phyloP scores from a whole-genome alignment of 1,284 basidiomycete species.

The Ceratobasidium sp. region DNA sequence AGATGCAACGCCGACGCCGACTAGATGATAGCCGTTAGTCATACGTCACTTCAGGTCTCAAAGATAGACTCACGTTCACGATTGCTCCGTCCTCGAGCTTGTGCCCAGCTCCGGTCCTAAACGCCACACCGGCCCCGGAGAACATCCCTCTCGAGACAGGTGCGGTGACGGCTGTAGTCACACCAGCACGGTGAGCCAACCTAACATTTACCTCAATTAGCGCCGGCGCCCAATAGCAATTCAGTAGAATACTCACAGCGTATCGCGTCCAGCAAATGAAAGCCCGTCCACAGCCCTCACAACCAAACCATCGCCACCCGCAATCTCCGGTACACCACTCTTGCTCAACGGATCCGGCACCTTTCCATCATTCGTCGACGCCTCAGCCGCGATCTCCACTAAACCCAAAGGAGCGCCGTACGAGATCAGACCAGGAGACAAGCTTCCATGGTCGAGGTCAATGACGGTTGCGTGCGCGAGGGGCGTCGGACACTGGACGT shows the following conservation, averaged over 20 bases:
- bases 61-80: slow-evolving; percentile 54
- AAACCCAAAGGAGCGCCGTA: slow-evolving; percentile 41
- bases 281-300: slow-evolving; percentile 76
- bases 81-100: slow-evolving; percentile 70
- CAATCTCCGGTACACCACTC: slow-evolving; percentile 6
- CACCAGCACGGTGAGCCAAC: slow-evolving; percentile 17
- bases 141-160: slow-evolving; percentile 58
- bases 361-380: slow-evolving; percentile 35
- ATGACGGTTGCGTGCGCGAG: slow-evolving; percentile 4
- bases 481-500: background rate
- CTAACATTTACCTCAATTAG: background rate
- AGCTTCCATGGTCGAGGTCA: slow-evolving; percentile 31
- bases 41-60: background rate
- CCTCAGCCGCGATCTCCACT: slow-evolving; percentile 40
- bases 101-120: slow-evolving; percentile 66
- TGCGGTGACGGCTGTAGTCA: slow-evolving; percentile 55
- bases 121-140: slow-evolving; percentile 68
- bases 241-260: slow-evolving; percentile 57
- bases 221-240: background rate
- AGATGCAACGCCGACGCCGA: slow-evolving; percentile 67
- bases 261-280: slow-evolving; percentile 70
- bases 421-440: slow-evolving; percentile 41
- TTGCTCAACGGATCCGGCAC: slow-evolving; percentile 42
- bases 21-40: background rate
- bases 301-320: slow-evolving; percentile 57